Evolutionary conservation across 768 basidiomycete species (phyloP).

Genomic region (Neoboletus brunneissimus): DNA sequence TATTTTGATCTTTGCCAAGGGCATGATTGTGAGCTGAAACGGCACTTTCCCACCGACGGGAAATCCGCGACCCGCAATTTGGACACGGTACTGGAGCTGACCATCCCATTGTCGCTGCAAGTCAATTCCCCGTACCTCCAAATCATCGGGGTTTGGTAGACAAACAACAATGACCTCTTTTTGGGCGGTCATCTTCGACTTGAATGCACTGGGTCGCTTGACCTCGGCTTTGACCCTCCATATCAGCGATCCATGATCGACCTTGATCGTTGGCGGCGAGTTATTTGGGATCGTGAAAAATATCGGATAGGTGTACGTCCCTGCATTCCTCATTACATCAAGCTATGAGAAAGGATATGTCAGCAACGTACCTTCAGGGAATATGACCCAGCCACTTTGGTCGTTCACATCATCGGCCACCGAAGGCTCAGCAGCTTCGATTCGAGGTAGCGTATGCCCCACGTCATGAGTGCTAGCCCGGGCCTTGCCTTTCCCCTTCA

Average conservation of each 20-base stretch:
- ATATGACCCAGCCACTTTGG: constrained; percentile 74
- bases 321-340: constrained; percentile 58
- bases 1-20: constrained; percentile 79
- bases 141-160: constrained; percentile 46
- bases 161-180: constrained; percentile 76
- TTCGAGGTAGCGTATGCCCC: constrained; percentile 21
- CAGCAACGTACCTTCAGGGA: constrained; percentile 65
- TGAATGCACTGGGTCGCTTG: constrained; percentile 79
- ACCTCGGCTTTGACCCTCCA: constrained; percentile 84
- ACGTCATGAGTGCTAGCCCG: background rate
- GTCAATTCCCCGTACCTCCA: constrained; percentile 74
- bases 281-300: constrained; percentile 81
- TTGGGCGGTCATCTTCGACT: constrained; percentile 60
- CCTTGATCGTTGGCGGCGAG: constrained; percentile 73
- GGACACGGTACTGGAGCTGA: constrained; percentile 78
- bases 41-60: constrained; percentile 82
- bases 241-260: constrained; percentile 69
- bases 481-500: constrained; percentile 31
- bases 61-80: constrained; percentile 71
- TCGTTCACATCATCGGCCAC: constrained; percentile 16
- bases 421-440: constrained; percentile 31
- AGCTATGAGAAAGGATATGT: constrained; percentile 1
- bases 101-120: constrained; percentile 91
- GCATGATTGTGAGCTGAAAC: constrained; percentile 76
- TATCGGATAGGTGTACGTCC: constrained; percentile 92